Conservation (phyloP, 306 rosid genomes). For the Cucumis melo region DNA sequence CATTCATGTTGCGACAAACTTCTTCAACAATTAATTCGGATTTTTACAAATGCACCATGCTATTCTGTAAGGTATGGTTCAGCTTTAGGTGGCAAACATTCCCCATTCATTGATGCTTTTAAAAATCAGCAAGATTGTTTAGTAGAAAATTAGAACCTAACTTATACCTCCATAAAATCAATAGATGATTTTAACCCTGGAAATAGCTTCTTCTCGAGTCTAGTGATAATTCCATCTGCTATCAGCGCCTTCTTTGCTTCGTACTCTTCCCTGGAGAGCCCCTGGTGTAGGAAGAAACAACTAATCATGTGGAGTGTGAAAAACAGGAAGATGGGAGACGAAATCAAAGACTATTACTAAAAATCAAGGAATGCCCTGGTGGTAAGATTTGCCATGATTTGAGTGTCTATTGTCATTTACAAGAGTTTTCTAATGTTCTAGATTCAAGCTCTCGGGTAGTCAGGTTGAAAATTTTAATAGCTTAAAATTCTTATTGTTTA, state of each 20-base stretch:
- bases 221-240: conserved; percentile 58
- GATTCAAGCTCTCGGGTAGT: neutral
- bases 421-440: neutral
- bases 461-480: neutral
- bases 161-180: conserved; percentile 61
- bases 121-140: neutral
- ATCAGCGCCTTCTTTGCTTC: conserved; percentile 75
- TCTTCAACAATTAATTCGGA: neutral
- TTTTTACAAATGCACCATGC: neutral
- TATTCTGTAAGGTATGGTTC: neutral
- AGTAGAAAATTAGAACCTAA: conserved; percentile 5
- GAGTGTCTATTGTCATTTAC: neutral
- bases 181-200: conserved; percentile 70
- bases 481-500: neutral
- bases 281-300: conserved; percentile 29
- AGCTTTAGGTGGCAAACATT: neutral
- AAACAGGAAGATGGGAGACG: neutral
- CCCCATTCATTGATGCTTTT: neutral
- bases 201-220: conserved; percentile 78
- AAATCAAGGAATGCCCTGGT: neutral
- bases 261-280: conserved; percentile 53
- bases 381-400: neutral
- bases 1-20: neutral
- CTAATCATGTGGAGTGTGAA: conserved; percentile 3
- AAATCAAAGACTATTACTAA: conserved; percentile 5